Evolutionary conservation across 78 protist species (phyloP), one percentile per base, ranked within the genome.

Genomic region (Tieghemostelium lacteum): DNA sequence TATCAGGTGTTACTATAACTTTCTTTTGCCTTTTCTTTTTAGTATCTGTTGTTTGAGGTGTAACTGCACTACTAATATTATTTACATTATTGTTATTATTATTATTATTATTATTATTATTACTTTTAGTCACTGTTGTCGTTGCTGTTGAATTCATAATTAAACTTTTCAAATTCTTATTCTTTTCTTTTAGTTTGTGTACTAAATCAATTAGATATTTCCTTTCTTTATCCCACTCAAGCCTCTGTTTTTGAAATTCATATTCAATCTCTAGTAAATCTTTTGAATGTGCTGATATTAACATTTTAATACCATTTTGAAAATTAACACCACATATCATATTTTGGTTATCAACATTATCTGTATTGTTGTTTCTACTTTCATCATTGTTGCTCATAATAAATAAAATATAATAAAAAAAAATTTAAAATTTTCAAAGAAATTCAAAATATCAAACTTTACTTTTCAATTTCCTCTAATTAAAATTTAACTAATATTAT

Each of bases 201-300:
- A 55, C 37, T 65, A 17, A 16, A n/a, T 66, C 42, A 28, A 40
- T 26, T 37, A 78, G 29, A 3, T 7, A 33, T 36, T 10, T 24
- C 36, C 55, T 78, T 2, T 78, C 88, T 55, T 64, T 49, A 4
- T 67, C 67, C 88, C 88, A 78, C 52, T 34, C 34, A 1, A 31
- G 34, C 52, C 52, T 45, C 55, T 78, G 88, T 29, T 24, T 52
- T 78, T 78, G 88, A 78, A 78, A 78, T 54, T 78, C 88, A 57
- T 55, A 52, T 42, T 78, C 88, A 37, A 78, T 45, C 29, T 78
- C 88, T 66, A 78, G n/a, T 37, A 78, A 24, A 67, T 78, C 88
- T 49, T 66, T 78, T 10, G 88, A 66, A 78, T 78, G 88, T 37
- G 74, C 88, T 34, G 28, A 33, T 55, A 78, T 37, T 36, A 78